These are phyloP conservation scores for Sporobolomyces phaffii DNA, from an alignment of 768 basidiomycete species.

Conservation along the genomic window DNA sequence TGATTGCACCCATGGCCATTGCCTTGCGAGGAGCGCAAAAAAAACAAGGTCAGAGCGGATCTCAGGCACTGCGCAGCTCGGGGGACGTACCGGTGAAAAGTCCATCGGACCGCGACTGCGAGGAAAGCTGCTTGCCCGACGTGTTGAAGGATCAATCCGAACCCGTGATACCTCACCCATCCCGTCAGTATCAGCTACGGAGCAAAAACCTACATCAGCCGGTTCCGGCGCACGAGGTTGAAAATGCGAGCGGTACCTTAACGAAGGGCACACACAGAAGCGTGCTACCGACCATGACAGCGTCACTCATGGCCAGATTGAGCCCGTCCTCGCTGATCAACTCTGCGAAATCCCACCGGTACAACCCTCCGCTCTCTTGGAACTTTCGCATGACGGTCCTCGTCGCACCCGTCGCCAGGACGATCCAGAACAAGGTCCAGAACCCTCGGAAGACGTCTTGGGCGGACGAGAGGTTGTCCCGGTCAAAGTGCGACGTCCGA, in stretches of 20 bases:
- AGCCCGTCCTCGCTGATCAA: slow-evolving; percentile 82
- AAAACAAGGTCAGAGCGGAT: not conserved
- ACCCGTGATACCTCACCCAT: slow-evolving; percentile 74
- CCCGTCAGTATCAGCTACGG: slow-evolving; percentile 56
- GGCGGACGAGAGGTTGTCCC: slow-evolving; percentile 63
- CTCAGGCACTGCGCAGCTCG: no score
- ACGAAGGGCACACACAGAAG: slow-evolving; percentile 74
- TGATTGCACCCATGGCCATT: slow-evolving; percentile 96
- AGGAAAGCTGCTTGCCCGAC: slow-evolving; percentile 66
- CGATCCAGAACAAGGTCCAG: slow-evolving; percentile 81
- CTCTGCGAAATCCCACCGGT: slow-evolving; percentile 72
- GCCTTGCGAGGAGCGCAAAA: slow-evolving; percentile 48
- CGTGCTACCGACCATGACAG: slow-evolving; percentile 68
- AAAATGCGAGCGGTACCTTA: slow-evolving; percentile 49
- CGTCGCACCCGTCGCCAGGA: slow-evolving; percentile 71
- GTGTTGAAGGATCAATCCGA: slow-evolving; percentile 74
- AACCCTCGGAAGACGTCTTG: slow-evolving; percentile 68
- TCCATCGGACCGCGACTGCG: slow-evolving; percentile 74
- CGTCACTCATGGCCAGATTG: slow-evolving; percentile 76
- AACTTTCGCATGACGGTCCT: slow-evolving; percentile 55
- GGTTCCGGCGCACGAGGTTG: not conserved
- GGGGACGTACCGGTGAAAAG: slow-evolving; percentile 64
- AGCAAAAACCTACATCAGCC: not conserved
- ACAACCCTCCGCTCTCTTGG: slow-evolving; percentile 68
- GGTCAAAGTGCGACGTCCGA: slow-evolving; percentile 78